phyloP scores from a whole-genome alignment of 1,139 yeast genomes.

The Candida sanyaensis region DNA sequence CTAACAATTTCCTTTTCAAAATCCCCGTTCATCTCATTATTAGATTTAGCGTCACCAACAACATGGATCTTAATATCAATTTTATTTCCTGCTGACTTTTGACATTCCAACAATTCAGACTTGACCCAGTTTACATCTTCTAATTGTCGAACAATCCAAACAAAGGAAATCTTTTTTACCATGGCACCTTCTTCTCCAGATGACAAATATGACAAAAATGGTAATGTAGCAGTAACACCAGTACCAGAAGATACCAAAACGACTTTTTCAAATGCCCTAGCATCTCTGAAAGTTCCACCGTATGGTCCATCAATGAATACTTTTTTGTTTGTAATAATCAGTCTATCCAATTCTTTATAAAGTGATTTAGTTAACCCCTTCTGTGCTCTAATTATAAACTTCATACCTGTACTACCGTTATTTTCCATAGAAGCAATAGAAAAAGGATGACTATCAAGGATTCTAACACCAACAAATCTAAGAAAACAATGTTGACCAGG shows the following conservation, averaged over 20 bases:
- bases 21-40: conserved; percentile 2
- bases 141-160: conserved; percentile 48
- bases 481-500: conserved; percentile 67
- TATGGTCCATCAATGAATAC: conserved; percentile 65
- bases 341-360: conserved; percentile 28
- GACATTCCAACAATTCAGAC: conserved; percentile 37
- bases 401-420: conserved; percentile 29
- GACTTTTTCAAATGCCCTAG: conserved; percentile 50
- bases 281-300: conserved; percentile 58
- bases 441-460: conserved; percentile 64
- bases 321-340: conserved; percentile 23
- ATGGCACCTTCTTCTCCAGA: conserved; percentile 12
- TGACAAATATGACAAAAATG: conserved; percentile 39
- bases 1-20: conserved; percentile 16
- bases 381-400: conserved; percentile 52
- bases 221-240: conserved; percentile 57
- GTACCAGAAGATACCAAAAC: conserved; percentile 50
- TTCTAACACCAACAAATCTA: conserved; percentile 46
- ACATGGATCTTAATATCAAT: conserved; percentile 32
- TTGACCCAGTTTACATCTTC: conserved; percentile 49
- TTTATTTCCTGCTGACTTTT: conserved; percentile 23
- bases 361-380: conserved; percentile 49
- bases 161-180: conserved; percentile 37
- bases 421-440: conserved; percentile 47
- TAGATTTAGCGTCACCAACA: conserved; percentile 6